Evolutionary conservation across 345 rosid genomes (phyloP), one percentile per base, ranked within the genome.

Genomic region (Hibiscus trionum): DNA sequence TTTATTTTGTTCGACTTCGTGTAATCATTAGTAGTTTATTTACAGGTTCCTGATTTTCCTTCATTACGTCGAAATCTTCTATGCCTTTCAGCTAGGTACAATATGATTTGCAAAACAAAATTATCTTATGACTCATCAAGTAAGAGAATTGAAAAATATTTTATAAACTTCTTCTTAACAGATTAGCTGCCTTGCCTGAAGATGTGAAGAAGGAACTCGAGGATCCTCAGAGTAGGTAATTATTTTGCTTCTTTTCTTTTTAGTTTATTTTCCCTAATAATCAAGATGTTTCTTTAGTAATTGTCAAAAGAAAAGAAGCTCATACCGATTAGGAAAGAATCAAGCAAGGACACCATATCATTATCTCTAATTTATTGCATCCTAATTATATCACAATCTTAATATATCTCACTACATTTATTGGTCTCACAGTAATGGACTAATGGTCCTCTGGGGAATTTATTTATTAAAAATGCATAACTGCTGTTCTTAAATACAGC

Each of bases 41-140:
- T 56, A 19, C 75, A 93, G 98, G 98, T 93, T 73, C 97, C 98
- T 17, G 93, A 91, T 29, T 93, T 80, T 78, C 72, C 96, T 59
- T 78, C 74, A 42, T 81, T 90, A 80, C 93, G 95, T 61, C 82
- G 56, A 80, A 82, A 84, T 82, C 97, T 93, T 72, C 93, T 93
- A 52, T 66, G 24, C 78, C 93, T 93, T 77, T 81, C 98, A 27
- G 84, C 88, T 2, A 90, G 89, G 98, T 91, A 82, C 71, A 57
- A 55, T 90, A 77, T 66, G 61, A 59, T 63, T 44, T 78, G 44
- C 27, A 42, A 50, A 73, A 65, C 11, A 52, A 5, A 17, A 71
- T 39, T 61, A 74, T 58, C 33, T 16, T 15, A 67, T 35, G 74
- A 61, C 47, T 42, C 50, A 61, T 42, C 5, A 17, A 53, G 0